Evolutionary conservation across 2,329 filamentous ascomycete species (phyloP), one percentile per base, ranked within the genome.

Genomic region (Colletotrichum aenigma): DNA sequence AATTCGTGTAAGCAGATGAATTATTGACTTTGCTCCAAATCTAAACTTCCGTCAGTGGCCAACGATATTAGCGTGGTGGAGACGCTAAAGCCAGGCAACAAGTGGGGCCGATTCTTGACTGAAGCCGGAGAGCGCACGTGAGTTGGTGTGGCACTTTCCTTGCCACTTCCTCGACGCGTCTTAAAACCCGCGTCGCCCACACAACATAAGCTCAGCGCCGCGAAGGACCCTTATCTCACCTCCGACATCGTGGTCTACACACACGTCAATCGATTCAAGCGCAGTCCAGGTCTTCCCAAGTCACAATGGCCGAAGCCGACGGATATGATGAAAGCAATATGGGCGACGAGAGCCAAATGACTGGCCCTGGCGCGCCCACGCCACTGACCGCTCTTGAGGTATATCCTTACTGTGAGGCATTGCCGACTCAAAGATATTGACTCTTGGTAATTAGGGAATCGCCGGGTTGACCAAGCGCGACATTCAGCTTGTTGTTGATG

Each of bases 381-480:
- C 96, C 96, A 62, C 90, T 99, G 32, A 89, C 91, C 64, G 94
- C 94, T 62, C 90, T 99, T 4, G 96, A 98, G 90, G 96, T 97
- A 89, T 78, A 89, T 77, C 4, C 55, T 13, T 8, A 4, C 7
- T 26, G 10, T 18, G 36, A 7, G 18, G 26, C 74, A n/a, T 21
- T 64, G 8, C 13, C 16, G 36, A 66, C 43, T 18, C 13, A 18
- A 28, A 7, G 9, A 13, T 60, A 26, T 70, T 77, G n/a, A 78
- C 38, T 8, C 24, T 28, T 18, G 15, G 10, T 15, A 34, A 7
- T 3, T 60, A 98, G 96, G 96, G 96, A 34, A 88, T 98, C 76
- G 93, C 94, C 61, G 96, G 96, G 16, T 87, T 98, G 79, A 98
- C 96, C n/a, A 96, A 96, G 80, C 93, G 97, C 81, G 97, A 99